Evolutionary conservation across 176 grass and related monocot genomes (phyloP).

Genomic region (barley (Hordeum vulgare)): DNA sequence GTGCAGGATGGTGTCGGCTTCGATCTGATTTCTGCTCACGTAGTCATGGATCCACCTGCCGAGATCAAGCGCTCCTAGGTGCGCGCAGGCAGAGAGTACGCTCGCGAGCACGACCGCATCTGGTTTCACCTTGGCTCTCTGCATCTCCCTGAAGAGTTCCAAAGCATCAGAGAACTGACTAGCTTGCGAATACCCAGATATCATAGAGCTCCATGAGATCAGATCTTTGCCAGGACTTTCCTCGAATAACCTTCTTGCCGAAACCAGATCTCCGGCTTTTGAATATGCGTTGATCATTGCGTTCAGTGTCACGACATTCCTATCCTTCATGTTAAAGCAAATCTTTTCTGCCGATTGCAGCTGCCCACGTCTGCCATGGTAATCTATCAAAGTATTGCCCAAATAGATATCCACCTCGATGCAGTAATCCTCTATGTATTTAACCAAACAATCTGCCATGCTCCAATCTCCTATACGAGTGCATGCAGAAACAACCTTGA

Average conservation of each 20-base stretch:
- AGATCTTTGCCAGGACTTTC: constrained; percentile 40
- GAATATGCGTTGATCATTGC: constrained; percentile 46
- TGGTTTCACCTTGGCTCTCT: constrained; percentile 42
- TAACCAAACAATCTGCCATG: constrained; percentile 37
- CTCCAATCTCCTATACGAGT: constrained; percentile 41
- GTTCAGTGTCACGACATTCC: constrained; percentile 33
- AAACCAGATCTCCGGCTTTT: constrained; percentile 34
- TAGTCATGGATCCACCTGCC: constrained; percentile 49
- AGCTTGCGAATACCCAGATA: constrained; percentile 39
- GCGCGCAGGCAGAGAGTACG: constrained; percentile 38
- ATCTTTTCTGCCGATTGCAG: constrained; percentile 37
- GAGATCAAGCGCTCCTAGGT: constrained; percentile 36
- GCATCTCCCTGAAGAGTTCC: constrained; percentile 40
- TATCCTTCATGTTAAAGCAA: constrained; percentile 37
- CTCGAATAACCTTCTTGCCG: constrained; percentile 41
- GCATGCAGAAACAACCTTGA: constrained; percentile 51
- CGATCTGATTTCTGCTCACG: constrained; percentile 34
- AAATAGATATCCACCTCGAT: constrained; percentile 53
- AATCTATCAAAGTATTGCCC: constrained; percentile 51
- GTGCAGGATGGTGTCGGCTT: constrained; percentile 25
- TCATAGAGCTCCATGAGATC: constrained; percentile 60
- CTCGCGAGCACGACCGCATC: constrained; percentile 32
- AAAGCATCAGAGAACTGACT: constrained; percentile 45
- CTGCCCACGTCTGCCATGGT: constrained; percentile 23
- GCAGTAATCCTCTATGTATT: constrained; percentile 31